These are phyloP conservation scores for Globisporangium emineosum DNA, from an alignment of 352 stramenopile genomes.

Conservation along the genomic window DNA sequence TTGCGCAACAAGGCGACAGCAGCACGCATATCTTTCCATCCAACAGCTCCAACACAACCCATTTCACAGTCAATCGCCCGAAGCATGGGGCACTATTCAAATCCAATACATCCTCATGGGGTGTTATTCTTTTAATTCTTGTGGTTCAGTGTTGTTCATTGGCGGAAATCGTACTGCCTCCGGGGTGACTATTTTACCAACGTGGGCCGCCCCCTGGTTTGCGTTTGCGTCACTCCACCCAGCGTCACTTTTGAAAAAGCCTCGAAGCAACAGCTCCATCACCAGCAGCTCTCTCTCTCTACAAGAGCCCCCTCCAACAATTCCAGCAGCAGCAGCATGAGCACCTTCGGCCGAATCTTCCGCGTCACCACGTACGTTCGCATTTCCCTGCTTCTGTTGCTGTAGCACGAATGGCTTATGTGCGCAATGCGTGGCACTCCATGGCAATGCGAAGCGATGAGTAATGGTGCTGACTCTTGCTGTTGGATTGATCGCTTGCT, in stretches of 20 bases:
- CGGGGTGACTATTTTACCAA: neutral
- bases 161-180: neutral
- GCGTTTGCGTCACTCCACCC: neutral
- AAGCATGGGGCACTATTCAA: neutral
- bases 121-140: neutral
- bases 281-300: conserved; percentile 1
- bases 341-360: conserved; percentile 96
- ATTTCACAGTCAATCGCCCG: neutral
- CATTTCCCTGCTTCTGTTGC: neutral
- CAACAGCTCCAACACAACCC: neutral
- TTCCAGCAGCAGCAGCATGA: conserved; percentile 45
- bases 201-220: neutral
- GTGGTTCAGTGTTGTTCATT: conserved; percentile 8
- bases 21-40: conserved; percentile 1
- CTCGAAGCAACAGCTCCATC: neutral
- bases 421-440: neutral
- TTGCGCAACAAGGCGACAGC: neutral
- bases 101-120: neutral
- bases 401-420: neutral
- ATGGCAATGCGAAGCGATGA: neutral
- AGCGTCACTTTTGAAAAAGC: conserved; percentile 10
- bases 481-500: neutral
- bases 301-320: neutral
- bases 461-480: neutral
- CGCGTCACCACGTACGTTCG: conserved; percentile 92